These are phyloP conservation scores for Leccinum boreale DNA, from an alignment of 768 basidiomycete species.

Conservation along the genomic window DNA sequence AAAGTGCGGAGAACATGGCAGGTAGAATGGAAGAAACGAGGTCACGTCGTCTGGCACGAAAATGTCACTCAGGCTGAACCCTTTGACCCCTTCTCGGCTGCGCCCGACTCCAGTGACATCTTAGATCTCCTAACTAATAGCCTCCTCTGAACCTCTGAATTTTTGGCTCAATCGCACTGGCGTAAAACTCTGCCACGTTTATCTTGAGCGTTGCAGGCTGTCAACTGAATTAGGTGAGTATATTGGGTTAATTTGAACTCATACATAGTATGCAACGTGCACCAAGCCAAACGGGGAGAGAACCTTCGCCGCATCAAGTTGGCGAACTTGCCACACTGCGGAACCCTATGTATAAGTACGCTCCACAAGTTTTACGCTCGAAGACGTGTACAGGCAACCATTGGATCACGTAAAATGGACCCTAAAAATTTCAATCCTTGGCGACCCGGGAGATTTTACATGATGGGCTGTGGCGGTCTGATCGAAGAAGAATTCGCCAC, in stretches of 20 bases:
- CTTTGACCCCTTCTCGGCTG: conserved; percentile 11
- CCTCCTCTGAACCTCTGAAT: not conserved
- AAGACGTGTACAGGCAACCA: no score
- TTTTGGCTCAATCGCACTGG: no score
- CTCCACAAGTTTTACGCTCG: no score
- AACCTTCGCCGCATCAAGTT: not conserved
- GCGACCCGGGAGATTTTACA: not conserved
- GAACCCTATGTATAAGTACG: no score
- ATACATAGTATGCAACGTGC: no score
- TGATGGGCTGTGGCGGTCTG: not conserved
- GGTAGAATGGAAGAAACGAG: conserved; percentile 11
- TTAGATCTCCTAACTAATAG: not conserved
- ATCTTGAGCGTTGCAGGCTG: no score
- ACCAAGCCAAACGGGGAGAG: not conserved
- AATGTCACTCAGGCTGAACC: not conserved
- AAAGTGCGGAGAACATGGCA: conserved; percentile 78
- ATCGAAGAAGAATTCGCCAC: not conserved
- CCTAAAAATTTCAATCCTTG: not conserved
- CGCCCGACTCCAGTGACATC: conserved; percentile 2
- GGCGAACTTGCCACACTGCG: not conserved
- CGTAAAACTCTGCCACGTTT: no score
- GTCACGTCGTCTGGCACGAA: not conserved
- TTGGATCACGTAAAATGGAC: not conserved
- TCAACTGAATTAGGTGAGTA: no score
- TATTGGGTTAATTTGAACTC: no score